Evolutionary conservation across 1,284 basidiomycete genomes (phyloP).

Genomic region (Takashimella tepidaria): DNA sequence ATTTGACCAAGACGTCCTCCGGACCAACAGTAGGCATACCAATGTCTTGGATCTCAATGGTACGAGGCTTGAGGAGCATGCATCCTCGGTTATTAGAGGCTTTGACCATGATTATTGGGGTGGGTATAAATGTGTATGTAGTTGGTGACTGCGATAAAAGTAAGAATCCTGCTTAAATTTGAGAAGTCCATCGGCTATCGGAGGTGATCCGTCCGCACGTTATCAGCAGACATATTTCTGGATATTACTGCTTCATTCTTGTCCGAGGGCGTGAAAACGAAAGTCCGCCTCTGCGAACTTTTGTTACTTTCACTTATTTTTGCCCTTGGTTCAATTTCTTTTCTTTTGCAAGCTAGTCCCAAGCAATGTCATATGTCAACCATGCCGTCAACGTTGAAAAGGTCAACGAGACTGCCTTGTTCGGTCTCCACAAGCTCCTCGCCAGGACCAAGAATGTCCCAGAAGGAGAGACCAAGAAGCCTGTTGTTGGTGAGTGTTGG

Average conservation of each 20-base stretch:
- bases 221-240: too few relatives aligned
- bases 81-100: conserved; percentile 4
- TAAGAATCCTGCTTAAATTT: not conserved
- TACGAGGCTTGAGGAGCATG: conserved; percentile 10
- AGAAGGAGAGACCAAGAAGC: conserved; percentile 12
- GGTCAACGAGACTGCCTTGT: conserved; percentile 7
- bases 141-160: not conserved
- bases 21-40: conserved; percentile 10
- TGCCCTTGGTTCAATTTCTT: too few relatives aligned
- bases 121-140: not conserved
- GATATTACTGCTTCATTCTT: too few relatives aligned
- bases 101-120: not conserved
- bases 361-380: conserved; percentile 19
- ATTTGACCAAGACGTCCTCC: conserved; percentile 21
- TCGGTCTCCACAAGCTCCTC: conserved; percentile 20
- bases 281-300: too few relatives aligned
- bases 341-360: too few relatives aligned
- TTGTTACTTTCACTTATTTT: too few relatives aligned
- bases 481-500: conserved; percentile 12
- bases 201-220: conserved; percentile 3
- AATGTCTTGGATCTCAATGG: conserved; percentile 16
- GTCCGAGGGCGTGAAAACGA: too few relatives aligned
- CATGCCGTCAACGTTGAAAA: conserved; percentile 9
- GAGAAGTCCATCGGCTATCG: not conserved
- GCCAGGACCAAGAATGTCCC: conserved; percentile 15